Evolutionary conservation across 441 rosid species (phyloP), one percentile per base, ranked within the genome.

Genomic region (Sinapis alba): DNA sequence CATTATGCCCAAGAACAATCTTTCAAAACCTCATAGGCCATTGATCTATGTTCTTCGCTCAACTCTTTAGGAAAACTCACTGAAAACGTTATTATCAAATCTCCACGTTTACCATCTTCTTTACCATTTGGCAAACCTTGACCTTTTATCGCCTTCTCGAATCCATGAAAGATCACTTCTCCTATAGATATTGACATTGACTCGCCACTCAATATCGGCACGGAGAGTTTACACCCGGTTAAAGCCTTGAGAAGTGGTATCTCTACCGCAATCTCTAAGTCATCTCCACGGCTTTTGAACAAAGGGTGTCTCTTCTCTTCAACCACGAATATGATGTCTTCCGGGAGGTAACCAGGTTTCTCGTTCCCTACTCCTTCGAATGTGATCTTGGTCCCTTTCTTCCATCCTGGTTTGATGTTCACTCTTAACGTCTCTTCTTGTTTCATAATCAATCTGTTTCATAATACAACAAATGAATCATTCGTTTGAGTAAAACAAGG

Each of bases 341-440:
- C 87, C 0, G 91, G 91, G 2, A 84, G 85, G 67, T 86, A 88
- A 0, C 97, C 97, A 0, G 93, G 97, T 77, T 78, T 85, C 73
- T 92, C 90, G 16, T 87, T 87, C 0, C 95, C 98, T 65, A 87
- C 91, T 28, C 97, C 97, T 70, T 92, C 97, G 26, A 94, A 94
- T 67, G 85, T 87, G 28, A 94, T 88, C 83, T 83, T 86, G 0
- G 97, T 94, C 68, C 98, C 98, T 78, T 82, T 86, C 77, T 56
- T 90, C 98, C 97, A 94, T 76, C 98, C 98, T n/a, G 97, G 95
- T 56, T 87, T 79, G n/a, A 94, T 72, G 21, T 83, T 90, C 64
- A 94, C 86, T 64, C 78, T 85, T 51, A 94, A 51, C 23, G 61
- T 75, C 69, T 94, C 98, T 71, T 88, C 97, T 81, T 87, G 85